These are phyloP conservation scores for Microdochium bolleyi DNA, from an alignment of 2,329 filamentous ascomycete species.

Conservation along the genomic window DNA sequence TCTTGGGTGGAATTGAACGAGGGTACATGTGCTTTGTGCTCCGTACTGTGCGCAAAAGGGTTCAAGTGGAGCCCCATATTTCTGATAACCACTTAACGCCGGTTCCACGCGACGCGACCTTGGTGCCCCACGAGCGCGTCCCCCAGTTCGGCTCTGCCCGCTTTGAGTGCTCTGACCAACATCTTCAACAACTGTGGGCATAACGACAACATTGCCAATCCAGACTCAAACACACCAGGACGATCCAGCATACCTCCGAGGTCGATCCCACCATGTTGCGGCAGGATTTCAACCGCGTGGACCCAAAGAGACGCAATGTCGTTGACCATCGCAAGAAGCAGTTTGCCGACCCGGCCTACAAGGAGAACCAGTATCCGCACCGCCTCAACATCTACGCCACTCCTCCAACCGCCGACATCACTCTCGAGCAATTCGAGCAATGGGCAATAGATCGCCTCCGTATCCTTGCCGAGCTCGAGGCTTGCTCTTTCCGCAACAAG, in stretches of 20 bases:
- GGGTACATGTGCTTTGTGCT: too few species aligned
- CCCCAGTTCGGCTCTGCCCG: too few species aligned
- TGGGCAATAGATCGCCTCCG: conserved; percentile 93
- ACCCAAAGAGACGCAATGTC: conserved; percentile 67
- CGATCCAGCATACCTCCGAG: neutral
- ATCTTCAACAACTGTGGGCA: too few species aligned
- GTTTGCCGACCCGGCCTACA: conserved; percentile 70
- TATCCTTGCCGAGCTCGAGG: conserved; percentile 82
- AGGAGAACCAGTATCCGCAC: conserved; percentile 71
- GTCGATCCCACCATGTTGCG: conserved; percentile 14
- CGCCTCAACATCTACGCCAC: conserved; percentile 87
- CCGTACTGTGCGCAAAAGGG: too few species aligned
- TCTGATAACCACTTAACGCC: too few species aligned
- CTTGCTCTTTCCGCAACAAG: conserved; percentile 91
- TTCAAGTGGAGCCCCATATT: too few species aligned
- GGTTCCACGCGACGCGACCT: too few species aligned
- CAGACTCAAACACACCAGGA: neutral
- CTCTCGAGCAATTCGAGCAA: conserved; percentile 94
- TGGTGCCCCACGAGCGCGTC: too few species aligned
- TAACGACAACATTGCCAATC: neutral
- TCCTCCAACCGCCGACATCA: conserved; percentile 88
- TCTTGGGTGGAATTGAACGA: too few species aligned
- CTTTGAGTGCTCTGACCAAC: too few species aligned
- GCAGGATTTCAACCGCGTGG: conserved; percentile 37
- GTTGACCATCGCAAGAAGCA: conserved; percentile 80